phyloP scores from a whole-genome alignment of 2,329 filamentous ascomycete species.

The Aspergillus luchuensis region DNA sequence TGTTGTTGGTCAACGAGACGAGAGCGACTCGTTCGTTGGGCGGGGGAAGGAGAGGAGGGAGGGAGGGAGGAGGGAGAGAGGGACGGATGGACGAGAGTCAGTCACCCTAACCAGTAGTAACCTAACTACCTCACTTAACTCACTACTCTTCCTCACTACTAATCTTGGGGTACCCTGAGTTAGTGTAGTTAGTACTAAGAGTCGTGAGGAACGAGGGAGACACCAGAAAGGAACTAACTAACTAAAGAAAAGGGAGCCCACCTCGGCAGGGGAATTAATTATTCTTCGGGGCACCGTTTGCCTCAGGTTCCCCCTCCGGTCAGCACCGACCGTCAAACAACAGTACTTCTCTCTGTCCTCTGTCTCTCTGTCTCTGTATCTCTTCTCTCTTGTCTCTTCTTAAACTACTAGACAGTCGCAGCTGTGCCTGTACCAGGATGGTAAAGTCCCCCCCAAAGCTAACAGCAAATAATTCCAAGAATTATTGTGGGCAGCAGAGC shows the following conservation, averaged over 20 bases:
- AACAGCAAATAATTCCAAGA: slow-evolving; percentile 3
- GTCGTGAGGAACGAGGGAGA: neutral
- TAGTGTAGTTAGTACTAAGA: neutral
- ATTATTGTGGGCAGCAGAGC: slow-evolving; percentile 7
- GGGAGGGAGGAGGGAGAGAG: slow-evolving; percentile 27
- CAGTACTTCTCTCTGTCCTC: no score
- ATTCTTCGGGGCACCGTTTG: neutral
- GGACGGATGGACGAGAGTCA: slow-evolving; percentile 22
- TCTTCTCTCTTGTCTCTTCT: no score
- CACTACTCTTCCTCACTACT: no score
- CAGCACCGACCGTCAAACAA: neutral
- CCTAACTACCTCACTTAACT: no score
- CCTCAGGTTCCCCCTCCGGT: neutral
- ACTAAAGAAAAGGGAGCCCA: no score
- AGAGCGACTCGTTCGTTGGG: slow-evolving; percentile 37
- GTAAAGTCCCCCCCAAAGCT: neutral
- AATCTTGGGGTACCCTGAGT: no score
- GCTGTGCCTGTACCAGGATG: neutral
- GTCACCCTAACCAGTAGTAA: neutral
- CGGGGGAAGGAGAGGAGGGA: slow-evolving; percentile 34
- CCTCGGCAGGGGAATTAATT: neutral
- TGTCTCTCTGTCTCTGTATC: no score
- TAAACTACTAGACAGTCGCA: neutral
- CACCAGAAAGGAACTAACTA: neutral
- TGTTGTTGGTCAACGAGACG: slow-evolving; percentile 47